phyloP scores from a whole-genome alignment of 352 stramenopile genomes.

The Phytophthora constricta region DNA sequence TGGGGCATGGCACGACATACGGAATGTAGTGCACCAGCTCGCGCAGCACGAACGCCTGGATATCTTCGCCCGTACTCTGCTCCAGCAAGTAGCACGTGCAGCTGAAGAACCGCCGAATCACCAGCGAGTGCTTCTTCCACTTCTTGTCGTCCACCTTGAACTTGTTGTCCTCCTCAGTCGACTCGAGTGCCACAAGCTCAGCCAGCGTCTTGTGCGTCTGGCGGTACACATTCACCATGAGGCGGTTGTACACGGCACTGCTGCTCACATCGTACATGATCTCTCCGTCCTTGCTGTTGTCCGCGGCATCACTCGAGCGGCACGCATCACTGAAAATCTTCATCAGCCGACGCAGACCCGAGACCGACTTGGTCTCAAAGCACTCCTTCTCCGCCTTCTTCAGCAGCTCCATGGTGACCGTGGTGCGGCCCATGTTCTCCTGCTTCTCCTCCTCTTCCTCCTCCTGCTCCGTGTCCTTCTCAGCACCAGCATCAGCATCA shows the following conservation, averaged over 20 bases:
- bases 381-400: conserved; percentile 88
- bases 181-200: conserved; percentile 70
- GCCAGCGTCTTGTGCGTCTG: conserved; percentile 89
- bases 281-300: conserved; percentile 70
- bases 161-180: conserved; percentile 39
- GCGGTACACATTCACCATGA: conserved; percentile 95
- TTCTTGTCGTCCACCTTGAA: conserved; percentile 79
- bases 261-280: conserved; percentile 94
- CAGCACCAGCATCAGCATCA: conserved; percentile 16
- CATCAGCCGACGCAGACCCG: conserved; percentile 90
- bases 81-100: conserved; percentile 93
- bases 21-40: conserved; percentile 81
- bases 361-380: conserved; percentile 90
- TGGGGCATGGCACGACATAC: conserved; percentile 69
- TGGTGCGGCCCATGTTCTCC: conserved; percentile 50
- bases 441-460: conserved; percentile 33
- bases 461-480: conserved; percentile 25
- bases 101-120: conserved; percentile 93
- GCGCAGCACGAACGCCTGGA: conserved; percentile 85
- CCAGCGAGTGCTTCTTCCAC: conserved; percentile 79
- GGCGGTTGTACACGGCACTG: conserved; percentile 94
- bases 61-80: conserved; percentile 82
- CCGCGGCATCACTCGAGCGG: conserved; percentile 89
- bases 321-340: conserved; percentile 95
- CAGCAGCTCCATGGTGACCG: conserved; percentile 81